Base-by-base conservation (phyloP, 139 green algal species). In the Tetradesmus lagerheimii region DNA sequence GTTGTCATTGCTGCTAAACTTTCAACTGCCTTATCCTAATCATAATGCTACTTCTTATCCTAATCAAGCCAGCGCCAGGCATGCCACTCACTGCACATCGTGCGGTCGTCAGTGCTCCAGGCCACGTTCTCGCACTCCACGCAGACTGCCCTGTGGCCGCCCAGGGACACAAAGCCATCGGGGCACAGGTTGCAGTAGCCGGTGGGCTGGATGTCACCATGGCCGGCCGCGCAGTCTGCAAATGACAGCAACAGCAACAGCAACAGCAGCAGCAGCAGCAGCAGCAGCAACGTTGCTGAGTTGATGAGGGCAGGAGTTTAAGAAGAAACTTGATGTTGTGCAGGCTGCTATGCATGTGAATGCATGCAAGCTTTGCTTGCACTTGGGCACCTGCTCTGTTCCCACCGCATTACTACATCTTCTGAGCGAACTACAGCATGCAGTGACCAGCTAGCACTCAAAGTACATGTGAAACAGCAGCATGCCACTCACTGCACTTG, bases 111-210 rank as follows among this genome's bases (percentile, higher is more conserved):
- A 64, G 75, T 88, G 83, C 64, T 88, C 27, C 25, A 80, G 20
- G 83, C 83, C 37, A 88, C 83, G n/a, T 66, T 37, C n/a, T 77
- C 31, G 27, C 83, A 88, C 64, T 88, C 83, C n/a, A 64, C 64
- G 41, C 83, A 88, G 14, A 39, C 23, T 5, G 83, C 38, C 27
- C 83, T 62, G 83, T 53, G 45, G 27, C 83, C 83, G 34, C 83
- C 83, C 41, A 77, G 27, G 6, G 83, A 88, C n/a, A 88, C 23
- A 35, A 34, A 80, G 23, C 83, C 83, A 0, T 88, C 64, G 34
- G 83, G 64, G 38, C 83, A 88, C 27, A n/a, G 25, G 37, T 50
- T 80, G 64, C 83, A 88, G 11, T 41, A n/a, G 35, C 83, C 83
- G 18, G 83, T 88, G 27, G 83, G 83, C 35, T 39, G 35, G 4